Conservation (phyloP, 1,139 yeast species). For the Hyphopichia buzzinii region DNA sequence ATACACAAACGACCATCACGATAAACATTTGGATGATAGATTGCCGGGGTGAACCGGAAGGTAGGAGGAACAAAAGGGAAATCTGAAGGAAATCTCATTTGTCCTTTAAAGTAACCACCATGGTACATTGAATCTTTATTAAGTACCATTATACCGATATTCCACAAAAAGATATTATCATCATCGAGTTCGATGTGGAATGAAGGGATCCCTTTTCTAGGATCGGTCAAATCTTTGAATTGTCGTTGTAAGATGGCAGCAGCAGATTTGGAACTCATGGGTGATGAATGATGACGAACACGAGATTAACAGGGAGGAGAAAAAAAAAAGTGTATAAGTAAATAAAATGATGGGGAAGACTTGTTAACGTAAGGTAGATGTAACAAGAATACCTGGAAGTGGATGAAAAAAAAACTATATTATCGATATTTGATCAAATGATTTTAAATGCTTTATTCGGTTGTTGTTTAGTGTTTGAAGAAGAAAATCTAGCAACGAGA, state of each 20-base stretch:
- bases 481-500: too few relatives aligned
- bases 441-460: too few relatives aligned
- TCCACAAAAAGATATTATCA: conserved; percentile 90
- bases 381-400: too few relatives aligned
- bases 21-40: conserved; percentile 93
- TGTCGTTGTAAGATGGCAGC: conserved; percentile 91
- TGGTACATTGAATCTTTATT: conserved; percentile 88
- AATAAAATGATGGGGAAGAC: too few relatives aligned
- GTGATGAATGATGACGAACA: background rate
- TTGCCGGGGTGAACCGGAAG: conserved; percentile 90
- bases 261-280: conserved; percentile 51
- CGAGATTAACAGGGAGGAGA: too few relatives aligned
- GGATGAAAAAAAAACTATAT: too few relatives aligned
- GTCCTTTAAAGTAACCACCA: conserved; percentile 95
- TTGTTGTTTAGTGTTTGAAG: too few relatives aligned
- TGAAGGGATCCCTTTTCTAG: conserved; percentile 87
- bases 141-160: conserved; percentile 88
- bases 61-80: conserved; percentile 92
- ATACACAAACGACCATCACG: conserved; percentile 91
- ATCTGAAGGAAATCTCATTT: conserved; percentile 88
- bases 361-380: too few relatives aligned
- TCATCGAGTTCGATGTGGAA: conserved; percentile 86
- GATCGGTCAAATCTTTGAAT: conserved; percentile 89
- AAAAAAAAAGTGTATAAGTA: too few relatives aligned
- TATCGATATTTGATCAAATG: too few relatives aligned